A percentile compares a stretch with the other conserved stretches of the same genome.
Conservation (phyloP, 805 yeast genomes). For the Ogataea methylovora region DNA sequence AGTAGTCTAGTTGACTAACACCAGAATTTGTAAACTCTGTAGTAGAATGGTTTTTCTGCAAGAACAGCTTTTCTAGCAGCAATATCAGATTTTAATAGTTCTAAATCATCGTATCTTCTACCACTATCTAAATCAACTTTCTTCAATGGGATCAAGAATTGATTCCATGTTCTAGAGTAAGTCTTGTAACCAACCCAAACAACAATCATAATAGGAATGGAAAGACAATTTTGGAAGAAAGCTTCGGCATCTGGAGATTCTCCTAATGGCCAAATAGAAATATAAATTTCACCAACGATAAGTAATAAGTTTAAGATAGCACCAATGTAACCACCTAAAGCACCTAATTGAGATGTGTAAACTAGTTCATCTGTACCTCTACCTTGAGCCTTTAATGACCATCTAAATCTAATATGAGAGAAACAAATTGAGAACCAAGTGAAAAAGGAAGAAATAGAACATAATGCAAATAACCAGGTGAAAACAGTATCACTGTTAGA, state of each 20-base stretch:
- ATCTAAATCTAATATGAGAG: slow-evolving; percentile 50
- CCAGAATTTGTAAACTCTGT: slow-evolving; percentile 35
- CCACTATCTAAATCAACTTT: slow-evolving; percentile 30
- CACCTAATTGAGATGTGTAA: slow-evolving; percentile 27
- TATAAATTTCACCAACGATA: slow-evolving; percentile 31
- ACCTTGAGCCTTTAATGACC: slow-evolving; percentile 16
- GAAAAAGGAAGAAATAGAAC: slow-evolving; percentile 56
- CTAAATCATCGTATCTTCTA: slow-evolving; percentile 17
- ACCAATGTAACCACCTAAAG: slow-evolving; percentile 30
- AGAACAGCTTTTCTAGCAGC: slow-evolving; percentile 42
- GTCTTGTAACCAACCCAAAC: slow-evolving; percentile 28
- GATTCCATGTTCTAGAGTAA: slow-evolving; percentile 4
- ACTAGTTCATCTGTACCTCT: slow-evolving; percentile 21
- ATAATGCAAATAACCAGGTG: slow-evolving; percentile 56
- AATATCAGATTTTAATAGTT: slow-evolving; percentile 12
- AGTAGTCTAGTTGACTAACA: no score
- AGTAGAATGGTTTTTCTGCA: slow-evolving; percentile 16
- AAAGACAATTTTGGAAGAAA: slow-evolving; percentile 47
- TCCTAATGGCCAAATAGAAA: slow-evolving; percentile 30
- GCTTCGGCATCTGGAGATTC: slow-evolving; percentile 20
- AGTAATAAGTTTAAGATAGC: slow-evolving; percentile 22
- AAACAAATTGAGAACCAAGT: slow-evolving; percentile 58
- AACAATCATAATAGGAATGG: slow-evolving; percentile 36
- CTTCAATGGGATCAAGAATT: slow-evolving; percentile 27
- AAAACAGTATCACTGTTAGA: slow-evolving; percentile 46